These are phyloP conservation scores for Penicillium steckii DNA, from an alignment of 495 filamentous ascomycete genomes.

Conservation along the genomic window DNA sequence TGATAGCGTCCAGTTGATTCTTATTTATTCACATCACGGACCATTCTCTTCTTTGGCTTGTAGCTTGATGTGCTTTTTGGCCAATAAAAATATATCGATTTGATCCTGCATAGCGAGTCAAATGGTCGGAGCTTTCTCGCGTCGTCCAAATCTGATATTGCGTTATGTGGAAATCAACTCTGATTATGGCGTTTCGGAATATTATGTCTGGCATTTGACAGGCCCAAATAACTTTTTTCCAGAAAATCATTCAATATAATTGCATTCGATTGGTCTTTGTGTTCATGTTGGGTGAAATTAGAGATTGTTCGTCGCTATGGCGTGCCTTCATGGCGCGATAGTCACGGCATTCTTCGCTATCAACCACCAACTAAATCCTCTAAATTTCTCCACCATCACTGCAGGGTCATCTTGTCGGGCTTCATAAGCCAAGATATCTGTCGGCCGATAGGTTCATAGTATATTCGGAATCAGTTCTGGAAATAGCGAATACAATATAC, in stretches of 20 bases:
- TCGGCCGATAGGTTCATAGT: constrained; percentile 1
- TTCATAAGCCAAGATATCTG: not conserved
- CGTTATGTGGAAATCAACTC: constrained; percentile 21
- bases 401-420: constrained; percentile 1
- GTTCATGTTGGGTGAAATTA: constrained; percentile 1
- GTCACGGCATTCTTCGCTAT: not conserved
- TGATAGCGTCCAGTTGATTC: not conserved
- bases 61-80: not conserved
- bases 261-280: not conserved
- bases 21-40: not conserved
- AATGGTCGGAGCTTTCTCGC: constrained; percentile 21
- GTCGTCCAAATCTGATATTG: constrained; percentile 26
- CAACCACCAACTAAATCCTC: not conserved
- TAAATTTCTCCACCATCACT: constrained; percentile 1
- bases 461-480: not conserved
- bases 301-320: not conserved
- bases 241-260: not conserved
- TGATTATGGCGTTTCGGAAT: not conserved
- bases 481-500: too few relatives aligned
- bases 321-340: constrained; percentile 11
- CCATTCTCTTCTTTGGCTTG: not conserved
- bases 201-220: not conserved
- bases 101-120: not conserved
- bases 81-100: constrained; percentile 7
- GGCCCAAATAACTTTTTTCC: not conserved